Conservation (phyloP, 1,284 basidiomycete species). For the Polyporus tsugae region DNA sequence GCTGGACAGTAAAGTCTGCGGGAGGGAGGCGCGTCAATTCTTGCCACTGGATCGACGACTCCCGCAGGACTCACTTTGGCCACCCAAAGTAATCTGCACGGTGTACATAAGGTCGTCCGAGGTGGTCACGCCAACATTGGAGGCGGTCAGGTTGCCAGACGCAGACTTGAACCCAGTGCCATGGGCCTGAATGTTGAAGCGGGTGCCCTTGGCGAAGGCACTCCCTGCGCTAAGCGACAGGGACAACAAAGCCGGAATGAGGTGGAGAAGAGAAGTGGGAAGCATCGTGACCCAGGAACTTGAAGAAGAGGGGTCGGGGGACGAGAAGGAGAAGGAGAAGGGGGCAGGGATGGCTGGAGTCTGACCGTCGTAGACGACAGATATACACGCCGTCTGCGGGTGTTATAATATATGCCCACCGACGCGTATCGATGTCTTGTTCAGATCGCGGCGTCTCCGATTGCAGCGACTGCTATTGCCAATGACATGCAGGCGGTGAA, state of each 20-base stretch:
- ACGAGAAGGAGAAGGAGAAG: neutral
- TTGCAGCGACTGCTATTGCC: neutral
- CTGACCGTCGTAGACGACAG: too few species aligned
- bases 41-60: neutral
- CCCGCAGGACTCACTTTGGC: slow-evolving; percentile 12
- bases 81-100: slow-evolving; percentile 24
- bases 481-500: neutral
- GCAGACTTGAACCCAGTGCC: slow-evolving; percentile 7
- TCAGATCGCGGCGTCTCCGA: neutral
- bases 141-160: neutral
- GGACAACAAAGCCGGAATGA: neutral
- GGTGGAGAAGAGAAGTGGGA: slow-evolving; percentile 10
- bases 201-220: neutral
- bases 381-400: neutral
- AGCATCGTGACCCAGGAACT: slow-evolving; percentile 2
- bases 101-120: slow-evolving; percentile 15
- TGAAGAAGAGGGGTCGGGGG: neutral
- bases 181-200: slow-evolving; percentile 10
- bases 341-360: neutral
- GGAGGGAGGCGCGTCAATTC: neutral
- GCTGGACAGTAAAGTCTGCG: slow-evolving; percentile 19
- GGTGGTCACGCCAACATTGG: slow-evolving; percentile 11
- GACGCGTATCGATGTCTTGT: neutral
- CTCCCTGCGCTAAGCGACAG: neutral
- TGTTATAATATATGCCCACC: neutral